These are phyloP conservation scores for Lactifluus piperatus DNA, from an alignment of 768 basidiomycete species.

Conservation along the genomic window DNA sequence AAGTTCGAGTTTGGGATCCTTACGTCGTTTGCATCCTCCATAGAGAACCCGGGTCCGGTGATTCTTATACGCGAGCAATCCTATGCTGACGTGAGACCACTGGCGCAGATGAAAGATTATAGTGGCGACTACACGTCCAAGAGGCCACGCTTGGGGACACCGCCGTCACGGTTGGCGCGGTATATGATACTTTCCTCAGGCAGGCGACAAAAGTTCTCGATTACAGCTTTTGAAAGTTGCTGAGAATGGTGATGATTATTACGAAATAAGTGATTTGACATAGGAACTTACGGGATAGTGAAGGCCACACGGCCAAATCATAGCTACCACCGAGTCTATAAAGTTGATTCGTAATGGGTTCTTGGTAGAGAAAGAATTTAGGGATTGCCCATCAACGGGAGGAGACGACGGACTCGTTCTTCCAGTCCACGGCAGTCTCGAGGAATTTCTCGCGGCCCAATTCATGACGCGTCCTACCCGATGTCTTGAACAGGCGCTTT, in stretches of 20 bases:
- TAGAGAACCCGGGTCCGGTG: constrained; percentile 68
- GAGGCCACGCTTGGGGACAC: constrained; percentile 99
- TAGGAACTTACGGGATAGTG: constrained; percentile 68
- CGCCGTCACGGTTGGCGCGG: constrained; percentile 93
- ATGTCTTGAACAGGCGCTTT: constrained; percentile 76
- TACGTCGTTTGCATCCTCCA: constrained; percentile 90
- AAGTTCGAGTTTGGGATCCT: constrained; percentile 96
- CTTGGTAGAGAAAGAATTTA: constrained; percentile 48
- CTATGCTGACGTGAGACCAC: background rate
- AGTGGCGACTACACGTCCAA: constrained; percentile 91
- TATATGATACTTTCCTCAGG: constrained; percentile 91
- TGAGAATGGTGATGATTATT: constrained; percentile 1
- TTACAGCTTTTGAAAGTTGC: constrained; percentile 77
- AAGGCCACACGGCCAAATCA: constrained; percentile 95
- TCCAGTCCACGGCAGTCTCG: constrained; percentile 91
- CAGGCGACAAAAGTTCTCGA: constrained; percentile 83
- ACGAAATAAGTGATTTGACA: background rate
- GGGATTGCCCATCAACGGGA: background rate
- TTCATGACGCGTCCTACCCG: constrained; percentile 82
- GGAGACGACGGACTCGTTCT: constrained; percentile 66
- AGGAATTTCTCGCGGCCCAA: constrained; percentile 91
- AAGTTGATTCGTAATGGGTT: constrained; percentile 85
- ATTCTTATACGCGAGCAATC: background rate
- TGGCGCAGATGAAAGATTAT: constrained; percentile 68
- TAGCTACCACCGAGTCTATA: constrained; percentile 85